Conservation (phyloP, 2,329 filamentous ascomycete species). For the Alternaria sp. region DNA sequence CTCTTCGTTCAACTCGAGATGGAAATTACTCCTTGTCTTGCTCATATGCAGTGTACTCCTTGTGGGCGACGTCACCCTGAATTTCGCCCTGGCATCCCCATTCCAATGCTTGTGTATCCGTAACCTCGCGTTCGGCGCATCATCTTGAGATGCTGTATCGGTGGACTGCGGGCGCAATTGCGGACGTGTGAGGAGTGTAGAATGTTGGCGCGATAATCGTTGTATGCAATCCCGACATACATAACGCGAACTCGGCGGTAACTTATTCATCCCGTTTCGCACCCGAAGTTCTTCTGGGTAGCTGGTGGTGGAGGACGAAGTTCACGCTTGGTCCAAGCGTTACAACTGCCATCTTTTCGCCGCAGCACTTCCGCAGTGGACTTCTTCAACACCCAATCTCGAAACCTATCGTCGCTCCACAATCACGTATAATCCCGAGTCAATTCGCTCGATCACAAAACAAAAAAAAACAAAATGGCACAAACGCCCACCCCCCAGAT, state of each 20-base stretch:
- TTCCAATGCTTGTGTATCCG: slow-evolving; percentile 19
- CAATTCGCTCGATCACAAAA: too few species aligned
- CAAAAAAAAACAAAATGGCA: slow-evolving; percentile 49
- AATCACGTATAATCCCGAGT: too few species aligned
- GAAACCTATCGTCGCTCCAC: too few species aligned
- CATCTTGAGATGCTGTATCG: slow-evolving; percentile 7
- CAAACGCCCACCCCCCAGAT: slow-evolving; percentile 57
- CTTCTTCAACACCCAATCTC: slow-evolving; percentile 1
- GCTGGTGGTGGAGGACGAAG: slow-evolving; percentile 9
- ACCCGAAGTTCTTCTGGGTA: background rate
- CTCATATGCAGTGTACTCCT: slow-evolving; percentile 7
- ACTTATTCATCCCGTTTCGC: slow-evolving; percentile 19
- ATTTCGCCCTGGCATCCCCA: slow-evolving; percentile 3
- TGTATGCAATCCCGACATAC: slow-evolving; percentile 33
- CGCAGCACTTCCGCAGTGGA: slow-evolving; percentile 35
- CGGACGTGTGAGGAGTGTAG: slow-evolving; percentile 1
- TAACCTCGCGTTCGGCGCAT: slow-evolving; percentile 6
- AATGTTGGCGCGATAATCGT: slow-evolving; percentile 7
- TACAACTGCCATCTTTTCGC: slow-evolving; percentile 34
- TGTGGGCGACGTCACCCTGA: background rate
- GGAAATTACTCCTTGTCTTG: slow-evolving; percentile 3
- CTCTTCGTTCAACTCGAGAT: background rate
- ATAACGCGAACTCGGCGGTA: slow-evolving; percentile 21
- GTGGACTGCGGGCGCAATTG: slow-evolving; percentile 12
- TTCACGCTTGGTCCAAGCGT: slow-evolving; percentile 34